Evolutionary conservation across 306 rosid species (phyloP).

Genomic region (Castanea sativa): DNA sequence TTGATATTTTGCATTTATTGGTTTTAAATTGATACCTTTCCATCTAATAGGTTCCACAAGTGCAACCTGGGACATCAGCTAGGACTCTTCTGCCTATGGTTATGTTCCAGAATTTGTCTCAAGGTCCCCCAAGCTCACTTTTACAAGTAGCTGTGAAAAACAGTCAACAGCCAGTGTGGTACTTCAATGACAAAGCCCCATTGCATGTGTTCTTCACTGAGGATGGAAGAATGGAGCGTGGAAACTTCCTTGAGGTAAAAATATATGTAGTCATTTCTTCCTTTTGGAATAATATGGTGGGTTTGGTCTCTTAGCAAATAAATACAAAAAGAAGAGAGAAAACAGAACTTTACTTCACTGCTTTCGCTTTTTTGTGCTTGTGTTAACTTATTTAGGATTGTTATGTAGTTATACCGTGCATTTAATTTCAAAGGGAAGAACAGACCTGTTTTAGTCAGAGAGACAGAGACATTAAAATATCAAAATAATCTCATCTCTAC

Average conservation of each 20-base stretch:
- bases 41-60: conserved; percentile 62
- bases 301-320: neutral
- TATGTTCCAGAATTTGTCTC: conserved; percentile 84
- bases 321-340: neutral
- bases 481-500: neutral
- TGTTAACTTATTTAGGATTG: neutral
- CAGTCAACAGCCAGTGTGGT: conserved; percentile 95
- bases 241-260: conserved; percentile 83
- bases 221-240: conserved; percentile 98
- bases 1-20: conserved; percentile 10
- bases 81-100: conserved; percentile 88
- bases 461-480: neutral
- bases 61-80: conserved; percentile 78
- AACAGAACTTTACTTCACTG: neutral
- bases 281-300: neutral
- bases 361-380: neutral
- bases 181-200: conserved; percentile 75
- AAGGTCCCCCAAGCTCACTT: conserved; percentile 93
- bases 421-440: neutral
- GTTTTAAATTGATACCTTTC: conserved; percentile 20
- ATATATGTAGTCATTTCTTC: conserved; percentile 7
- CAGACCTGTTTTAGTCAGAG: neutral
- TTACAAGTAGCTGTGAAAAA: conserved; percentile 91
- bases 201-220: conserved; percentile 75
- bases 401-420: neutral